Conservation (phyloP, 2,329 filamentous ascomycete genomes). For the Aspergillus ibericus region DNA sequence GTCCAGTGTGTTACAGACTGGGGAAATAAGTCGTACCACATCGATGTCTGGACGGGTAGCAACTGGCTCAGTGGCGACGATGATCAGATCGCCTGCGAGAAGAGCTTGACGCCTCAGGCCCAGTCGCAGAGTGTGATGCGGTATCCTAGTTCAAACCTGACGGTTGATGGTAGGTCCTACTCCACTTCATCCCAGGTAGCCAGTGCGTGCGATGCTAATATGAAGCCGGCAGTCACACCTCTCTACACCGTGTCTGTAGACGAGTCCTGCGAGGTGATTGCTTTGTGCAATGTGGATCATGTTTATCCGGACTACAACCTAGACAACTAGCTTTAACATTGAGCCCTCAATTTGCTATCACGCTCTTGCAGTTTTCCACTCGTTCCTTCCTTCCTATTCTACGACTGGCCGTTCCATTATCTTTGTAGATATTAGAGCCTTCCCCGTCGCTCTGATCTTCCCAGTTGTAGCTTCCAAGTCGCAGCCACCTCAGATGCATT, state of each 20-base stretch:
- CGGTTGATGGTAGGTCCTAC: slow-evolving; percentile 35
- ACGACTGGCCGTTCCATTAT: not conserved
- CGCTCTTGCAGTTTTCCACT: not conserved
- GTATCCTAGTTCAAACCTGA: slow-evolving; percentile 29
- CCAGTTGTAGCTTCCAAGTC: not conserved
- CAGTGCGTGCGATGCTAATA: not conserved
- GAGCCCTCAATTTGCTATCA: not conserved
- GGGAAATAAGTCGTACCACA: slow-evolving; percentile 26
- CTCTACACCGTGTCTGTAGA: slow-evolving; percentile 2
- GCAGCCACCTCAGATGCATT: not conserved
- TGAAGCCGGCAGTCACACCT: slow-evolving; percentile 2
- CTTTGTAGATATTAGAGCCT: not conserved
- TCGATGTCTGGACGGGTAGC: slow-evolving; percentile 44
- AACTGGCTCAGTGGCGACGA: slow-evolving; percentile 31
- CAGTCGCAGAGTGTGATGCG: slow-evolving; percentile 30
- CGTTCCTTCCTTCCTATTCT: not conserved
- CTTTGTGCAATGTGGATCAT: slow-evolving; percentile 9
- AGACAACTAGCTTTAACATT: slow-evolving; percentile 1
- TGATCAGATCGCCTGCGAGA: slow-evolving; percentile 39
- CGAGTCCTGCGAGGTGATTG: not conserved
- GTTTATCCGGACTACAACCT: slow-evolving; percentile 6
- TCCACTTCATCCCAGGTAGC: not conserved
- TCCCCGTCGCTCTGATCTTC: not conserved
- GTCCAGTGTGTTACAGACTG: slow-evolving; percentile 32
- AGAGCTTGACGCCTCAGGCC: slow-evolving; percentile 33